Evolutionary conservation across 164 flowering plant genomes (phyloP).

Genomic region (Berberis thunbergii): DNA sequence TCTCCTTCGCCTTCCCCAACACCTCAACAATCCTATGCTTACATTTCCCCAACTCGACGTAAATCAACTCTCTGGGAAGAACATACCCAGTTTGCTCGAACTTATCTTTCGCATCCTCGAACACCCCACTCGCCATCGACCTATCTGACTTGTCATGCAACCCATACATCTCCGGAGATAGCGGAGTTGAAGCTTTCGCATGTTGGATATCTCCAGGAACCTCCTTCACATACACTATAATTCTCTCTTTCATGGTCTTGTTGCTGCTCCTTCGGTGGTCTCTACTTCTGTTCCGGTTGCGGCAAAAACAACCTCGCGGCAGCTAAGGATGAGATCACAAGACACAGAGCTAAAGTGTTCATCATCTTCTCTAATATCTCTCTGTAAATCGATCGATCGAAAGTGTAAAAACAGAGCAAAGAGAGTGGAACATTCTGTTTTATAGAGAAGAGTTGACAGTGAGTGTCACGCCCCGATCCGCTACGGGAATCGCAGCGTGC

Average conservation of each 20-base stretch:
- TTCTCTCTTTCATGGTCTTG: conserved; percentile 45
- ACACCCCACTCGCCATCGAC: background rate
- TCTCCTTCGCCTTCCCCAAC: conserved; percentile 6
- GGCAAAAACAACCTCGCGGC: conserved; percentile 49
- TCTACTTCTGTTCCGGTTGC: conserved; percentile 1
- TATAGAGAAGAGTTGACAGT: no score
- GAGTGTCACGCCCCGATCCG: no score
- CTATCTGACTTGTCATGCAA: no score
- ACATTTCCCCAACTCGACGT: conserved; percentile 58
- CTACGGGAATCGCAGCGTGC: no score
- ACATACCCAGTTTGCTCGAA: conserved; percentile 16
- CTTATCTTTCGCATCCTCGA: conserved; percentile 16
- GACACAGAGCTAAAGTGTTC: conserved; percentile 40
- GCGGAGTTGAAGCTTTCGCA: no score
- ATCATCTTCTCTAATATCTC: conserved; percentile 30
- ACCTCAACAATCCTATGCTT: conserved; percentile 33
- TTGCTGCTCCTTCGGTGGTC: conserved; percentile 12
- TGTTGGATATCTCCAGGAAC: conserved; percentile 2
- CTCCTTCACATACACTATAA: conserved; percentile 34
- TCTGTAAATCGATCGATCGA: no score
- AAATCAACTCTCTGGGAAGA: conserved; percentile 37
- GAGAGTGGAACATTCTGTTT: no score
- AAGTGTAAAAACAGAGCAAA: no score
- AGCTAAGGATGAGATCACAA: conserved; percentile 33
- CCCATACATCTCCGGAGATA: no score